Conservation (phyloP, 2,329 filamentous ascomycete genomes). For the Fusarium sulawesiense region DNA sequence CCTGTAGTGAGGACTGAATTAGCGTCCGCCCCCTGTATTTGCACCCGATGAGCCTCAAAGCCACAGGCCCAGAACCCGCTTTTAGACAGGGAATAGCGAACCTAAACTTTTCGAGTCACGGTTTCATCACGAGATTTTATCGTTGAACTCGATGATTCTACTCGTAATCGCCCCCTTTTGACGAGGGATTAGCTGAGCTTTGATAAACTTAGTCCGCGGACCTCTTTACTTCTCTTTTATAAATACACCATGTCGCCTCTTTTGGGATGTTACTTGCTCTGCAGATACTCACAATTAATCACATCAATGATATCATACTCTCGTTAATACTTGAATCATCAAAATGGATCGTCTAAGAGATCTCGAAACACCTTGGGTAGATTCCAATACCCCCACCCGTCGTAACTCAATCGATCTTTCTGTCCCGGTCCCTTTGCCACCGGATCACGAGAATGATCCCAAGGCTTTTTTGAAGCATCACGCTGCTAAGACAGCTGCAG, state of each 20-base stretch:
- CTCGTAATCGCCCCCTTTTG: conserved; percentile 38
- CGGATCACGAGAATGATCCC: conserved; percentile 20
- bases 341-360: conserved; percentile 39
- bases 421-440: conserved; percentile 12
- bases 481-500: neutral
- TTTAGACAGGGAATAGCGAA: conserved; percentile 26
- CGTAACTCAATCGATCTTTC: conserved; percentile 38
- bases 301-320: conserved; percentile 14
- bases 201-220: neutral
- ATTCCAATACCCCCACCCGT: conserved; percentile 43
- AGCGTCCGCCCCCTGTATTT: conserved; percentile 6
- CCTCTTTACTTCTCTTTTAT: conserved; percentile 8
- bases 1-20: neutral
- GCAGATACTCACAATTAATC: neutral
- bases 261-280: too few relatives aligned
- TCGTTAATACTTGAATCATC: conserved; percentile 5
- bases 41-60: conserved; percentile 36
- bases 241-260: conserved; percentile 10
- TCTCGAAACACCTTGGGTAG: conserved; percentile 39
- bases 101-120: conserved; percentile 28
- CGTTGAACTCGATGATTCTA: conserved; percentile 32
- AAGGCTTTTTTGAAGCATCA: conserved; percentile 24
- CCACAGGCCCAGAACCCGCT: conserved; percentile 15
- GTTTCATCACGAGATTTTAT: conserved; percentile 39
- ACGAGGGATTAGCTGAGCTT: conserved; percentile 5